Conservation (phyloP, 257 asterid genomes). For the Scutellaria galericulata region DNA sequence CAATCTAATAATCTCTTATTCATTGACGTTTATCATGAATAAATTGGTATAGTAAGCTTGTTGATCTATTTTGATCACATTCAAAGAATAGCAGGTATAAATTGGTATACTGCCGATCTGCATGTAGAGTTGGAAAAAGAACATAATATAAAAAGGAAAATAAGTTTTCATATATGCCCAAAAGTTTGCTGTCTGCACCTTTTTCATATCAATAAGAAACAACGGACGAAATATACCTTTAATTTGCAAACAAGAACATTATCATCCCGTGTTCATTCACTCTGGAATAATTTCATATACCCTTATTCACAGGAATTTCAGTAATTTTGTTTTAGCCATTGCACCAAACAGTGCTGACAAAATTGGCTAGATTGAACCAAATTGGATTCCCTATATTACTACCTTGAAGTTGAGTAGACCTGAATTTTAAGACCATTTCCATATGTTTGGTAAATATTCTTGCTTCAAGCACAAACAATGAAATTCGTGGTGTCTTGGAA, state of each 20-base stretch:
- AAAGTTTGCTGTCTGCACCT: constrained; percentile 1
- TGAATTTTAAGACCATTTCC: constrained; percentile 1
- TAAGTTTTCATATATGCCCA: not conserved
- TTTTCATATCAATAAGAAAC: constrained; percentile 5
- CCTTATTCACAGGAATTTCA: not conserved
- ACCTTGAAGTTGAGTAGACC: constrained; percentile 8
- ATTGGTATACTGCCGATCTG: not conserved
- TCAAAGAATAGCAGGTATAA: not conserved
- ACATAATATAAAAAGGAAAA: not conserved
- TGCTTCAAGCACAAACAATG: not conserved
- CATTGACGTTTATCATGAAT: constrained; percentile 4
- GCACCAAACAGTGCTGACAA: not conserved
- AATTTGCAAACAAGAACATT: constrained; percentile 4
- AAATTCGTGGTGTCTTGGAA: constrained; percentile 3
- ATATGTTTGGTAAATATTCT: constrained; percentile 7
- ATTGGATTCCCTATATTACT: constrained; percentile 4
- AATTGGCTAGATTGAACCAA: constrained; percentile 13
- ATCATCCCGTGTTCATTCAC: not conserved
- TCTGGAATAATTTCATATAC: constrained; percentile 1
- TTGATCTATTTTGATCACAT: not conserved
- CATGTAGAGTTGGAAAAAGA: constrained; percentile 16
- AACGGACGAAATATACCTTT: not conserved
- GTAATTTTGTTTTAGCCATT: constrained; percentile 11
- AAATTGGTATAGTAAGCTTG: not conserved
- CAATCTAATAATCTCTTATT: constrained; percentile 7